Evolutionary conservation across 495 filamentous ascomycete species (phyloP), one percentile per base, ranked within the genome.

Genomic region (Trichoderma erinaceum): DNA sequence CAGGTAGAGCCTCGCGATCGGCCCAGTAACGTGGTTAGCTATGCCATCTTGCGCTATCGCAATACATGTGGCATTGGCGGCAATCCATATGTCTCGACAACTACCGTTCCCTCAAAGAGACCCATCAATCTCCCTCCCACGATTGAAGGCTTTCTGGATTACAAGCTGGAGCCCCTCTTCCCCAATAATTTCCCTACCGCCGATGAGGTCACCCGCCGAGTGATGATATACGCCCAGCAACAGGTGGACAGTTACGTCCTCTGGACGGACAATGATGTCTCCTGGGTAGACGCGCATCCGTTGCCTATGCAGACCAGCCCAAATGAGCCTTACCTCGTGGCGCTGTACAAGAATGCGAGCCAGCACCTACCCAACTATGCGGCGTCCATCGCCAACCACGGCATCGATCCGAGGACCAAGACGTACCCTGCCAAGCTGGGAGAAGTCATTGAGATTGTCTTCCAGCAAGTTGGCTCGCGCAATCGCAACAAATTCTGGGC

Each of bases 381-480:
- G 1, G 74, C 76, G 21, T 81, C 84, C 0, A 38, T 83, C 10
- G 69, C 71, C 6, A 83, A 84, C 56, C 29, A 75, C 41, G 86
- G 86, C 38, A 83, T 84, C 74, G 86, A 89, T 70, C 83, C 82
- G 2, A 69, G 69, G 0, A 81, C 81, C 1, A 71, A 70, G 32
- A 78, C 82, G 0, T 88, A 83, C 71, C 83, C 85, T 0, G 84
- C 83, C 13, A 73, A 80, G 65, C 71, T 87, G 6, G 85, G 84
- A 21, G 86, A 89, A 70, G 83, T 88, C 12, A 69, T 89, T n/a
- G 87, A 89, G 67, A 86, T 88, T 41, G 79, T 88, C 41, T 76
- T 82, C 69, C 78, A 84, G 64, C 86, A 89, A 67, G 85, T 88
- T 41, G 79, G 87, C 41, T 75, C 81, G 68, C 78, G 84, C 61